Conservation (phyloP, 176 grass and related monocot genomes). For the Eremochloa ophiuroides region DNA sequence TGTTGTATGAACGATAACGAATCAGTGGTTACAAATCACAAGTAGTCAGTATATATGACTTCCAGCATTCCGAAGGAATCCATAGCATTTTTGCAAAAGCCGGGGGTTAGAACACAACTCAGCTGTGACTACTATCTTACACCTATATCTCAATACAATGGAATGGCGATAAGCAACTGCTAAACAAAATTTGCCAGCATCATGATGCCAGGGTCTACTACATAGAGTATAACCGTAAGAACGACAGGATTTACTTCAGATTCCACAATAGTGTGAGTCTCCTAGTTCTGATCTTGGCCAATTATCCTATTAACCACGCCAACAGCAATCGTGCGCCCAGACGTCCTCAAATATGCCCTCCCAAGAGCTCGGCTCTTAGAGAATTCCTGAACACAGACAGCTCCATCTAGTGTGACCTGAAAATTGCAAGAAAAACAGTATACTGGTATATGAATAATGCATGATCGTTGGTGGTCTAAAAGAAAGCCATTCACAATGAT, state of each 20-base stretch:
- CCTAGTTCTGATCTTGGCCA: conserved; percentile 34
- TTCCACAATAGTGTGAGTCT: not conserved
- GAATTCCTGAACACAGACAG: conserved; percentile 82
- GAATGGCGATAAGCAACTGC: not conserved
- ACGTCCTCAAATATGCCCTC: conserved; percentile 69
- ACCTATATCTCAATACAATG: not conserved
- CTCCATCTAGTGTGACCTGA: conserved; percentile 56
- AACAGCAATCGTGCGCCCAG: conserved; percentile 73
- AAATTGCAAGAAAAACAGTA: not conserved
- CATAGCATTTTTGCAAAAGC: not conserved
- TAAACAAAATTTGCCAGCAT: conserved; percentile 43
- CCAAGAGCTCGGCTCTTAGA: conserved; percentile 76
- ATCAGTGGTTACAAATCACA: not conserved
- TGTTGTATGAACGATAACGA: not conserved
- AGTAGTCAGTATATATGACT: not conserved
- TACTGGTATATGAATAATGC: not conserved
- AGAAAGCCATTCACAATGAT: not conserved
- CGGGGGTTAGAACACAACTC: not conserved
- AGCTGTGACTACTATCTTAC: conserved; percentile 8
- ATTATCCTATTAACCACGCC: conserved; percentile 61
- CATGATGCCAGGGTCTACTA: not conserved
- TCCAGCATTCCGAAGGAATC: not conserved
- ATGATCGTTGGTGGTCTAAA: not conserved
- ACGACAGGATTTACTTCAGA: not conserved
- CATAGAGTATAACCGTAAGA: not conserved